phyloP scores from a whole-genome alignment of 805 yeast species.

The Pichia deserticola region DNA sequence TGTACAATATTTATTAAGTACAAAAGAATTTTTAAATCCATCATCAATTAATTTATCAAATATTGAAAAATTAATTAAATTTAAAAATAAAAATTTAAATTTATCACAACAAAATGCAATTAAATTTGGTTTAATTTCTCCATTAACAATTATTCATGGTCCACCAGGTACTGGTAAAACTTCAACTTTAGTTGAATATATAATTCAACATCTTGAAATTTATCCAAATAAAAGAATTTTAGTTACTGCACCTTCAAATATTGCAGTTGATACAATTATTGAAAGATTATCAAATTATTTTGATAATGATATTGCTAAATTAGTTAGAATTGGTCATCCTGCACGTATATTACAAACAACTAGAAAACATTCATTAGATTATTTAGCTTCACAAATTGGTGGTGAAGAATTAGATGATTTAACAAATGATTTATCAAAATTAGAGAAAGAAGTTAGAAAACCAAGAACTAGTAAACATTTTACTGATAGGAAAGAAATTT shows the following conservation, averaged over 20 bases:
- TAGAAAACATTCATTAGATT: slow-evolving; percentile 67
- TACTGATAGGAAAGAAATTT: slow-evolving; percentile 57
- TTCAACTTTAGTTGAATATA: slow-evolving; percentile 72
- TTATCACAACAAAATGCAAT: slow-evolving; percentile 71
- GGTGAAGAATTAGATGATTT: slow-evolving; percentile 55
- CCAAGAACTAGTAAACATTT: slow-evolving; percentile 32
- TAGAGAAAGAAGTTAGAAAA: slow-evolving; percentile 44
- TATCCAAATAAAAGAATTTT: slow-evolving; percentile 41
- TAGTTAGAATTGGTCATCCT: slow-evolving; percentile 91
- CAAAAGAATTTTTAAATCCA: slow-evolving; percentile 29
- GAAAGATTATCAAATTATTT: slow-evolving; percentile 49
- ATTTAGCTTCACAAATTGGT: slow-evolving; percentile 50
- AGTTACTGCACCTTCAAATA: slow-evolving; percentile 92
- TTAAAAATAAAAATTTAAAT: slow-evolving; percentile 44
- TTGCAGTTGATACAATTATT: slow-evolving; percentile 83
- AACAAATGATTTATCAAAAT: slow-evolving; percentile 5
- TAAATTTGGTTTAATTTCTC: slow-evolving; percentile 52
- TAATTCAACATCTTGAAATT: slow-evolving; percentile 52
- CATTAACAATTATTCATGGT: slow-evolving; percentile 57
- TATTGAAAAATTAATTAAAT: slow-evolving; percentile 12
- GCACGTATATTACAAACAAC: slow-evolving; percentile 65
- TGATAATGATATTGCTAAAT: slow-evolving; percentile 29
- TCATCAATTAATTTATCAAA: background rate
- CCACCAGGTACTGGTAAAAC: slow-evolving; percentile 88
- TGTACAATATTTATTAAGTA: slow-evolving; percentile 42